Percentiles rank a stretch among this genome's conserved stretches.
Conservation (phyloP, 495 filamentous ascomycete genomes). For the Darksidea phi region DNA sequence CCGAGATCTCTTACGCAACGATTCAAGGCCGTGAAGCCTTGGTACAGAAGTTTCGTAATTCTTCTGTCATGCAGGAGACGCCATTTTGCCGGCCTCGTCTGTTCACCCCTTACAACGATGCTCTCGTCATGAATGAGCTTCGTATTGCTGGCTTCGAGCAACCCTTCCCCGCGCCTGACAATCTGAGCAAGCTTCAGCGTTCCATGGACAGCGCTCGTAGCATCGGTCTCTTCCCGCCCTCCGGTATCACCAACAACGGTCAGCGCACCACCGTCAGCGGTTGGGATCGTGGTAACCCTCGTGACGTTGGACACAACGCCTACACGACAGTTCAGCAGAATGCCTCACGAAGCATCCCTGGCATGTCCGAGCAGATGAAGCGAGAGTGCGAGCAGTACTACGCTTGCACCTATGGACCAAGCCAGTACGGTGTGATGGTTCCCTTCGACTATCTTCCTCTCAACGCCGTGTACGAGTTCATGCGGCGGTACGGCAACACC, state of each 20-base stretch:
- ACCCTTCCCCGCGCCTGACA: conserved; percentile 26
- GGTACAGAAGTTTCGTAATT: conserved; percentile 93
- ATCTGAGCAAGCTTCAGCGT: conserved; percentile 27
- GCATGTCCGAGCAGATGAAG: neutral
- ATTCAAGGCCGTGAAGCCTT: conserved; percentile 90
- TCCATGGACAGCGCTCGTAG: conserved; percentile 26
- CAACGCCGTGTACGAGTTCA: neutral
- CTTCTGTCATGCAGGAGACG: conserved; percentile 86
- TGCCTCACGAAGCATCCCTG: neutral
- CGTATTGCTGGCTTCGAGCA: conserved; percentile 14
- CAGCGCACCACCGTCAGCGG: conserved; percentile 9
- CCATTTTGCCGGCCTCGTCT: conserved; percentile 66
- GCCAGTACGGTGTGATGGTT: neutral
- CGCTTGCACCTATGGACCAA: neutral
- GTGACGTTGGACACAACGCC: conserved; percentile 4
- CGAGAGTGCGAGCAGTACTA: neutral
- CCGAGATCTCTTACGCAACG: conserved; percentile 90
- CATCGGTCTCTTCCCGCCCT: conserved; percentile 29
- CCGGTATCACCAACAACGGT: neutral
- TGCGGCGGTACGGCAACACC: neutral
- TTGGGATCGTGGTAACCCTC: conserved; percentile 30
- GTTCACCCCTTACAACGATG: conserved; percentile 11
- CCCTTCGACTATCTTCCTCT: too few species aligned
- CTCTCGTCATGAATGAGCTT: neutral
- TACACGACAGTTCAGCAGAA: neutral